Evolutionary conservation across 169 alveolate species (phyloP), one percentile per base, ranked within the genome.

Genomic region (Plasmodium gallinaceum): DNA sequence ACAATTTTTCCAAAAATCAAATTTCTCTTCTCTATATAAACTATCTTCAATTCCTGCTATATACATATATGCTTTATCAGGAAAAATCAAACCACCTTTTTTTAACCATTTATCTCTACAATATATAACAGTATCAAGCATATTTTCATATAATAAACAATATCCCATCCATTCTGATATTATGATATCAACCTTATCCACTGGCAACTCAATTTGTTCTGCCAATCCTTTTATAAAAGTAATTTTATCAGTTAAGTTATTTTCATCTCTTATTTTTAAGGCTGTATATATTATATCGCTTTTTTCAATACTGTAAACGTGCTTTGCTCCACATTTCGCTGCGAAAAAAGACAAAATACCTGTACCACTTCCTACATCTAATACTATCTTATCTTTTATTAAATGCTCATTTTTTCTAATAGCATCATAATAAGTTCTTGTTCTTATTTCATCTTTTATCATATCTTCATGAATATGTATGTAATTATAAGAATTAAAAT

Each of bases 121-220:
- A 93, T 83, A 97, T 54, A 98, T 73, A 20, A 98, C 99, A 43
- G 99, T 96, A 85, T 98, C 99, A 12, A 98, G 94, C 99, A 98
- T 99, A 72, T 97, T 95, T 93, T 98, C 99, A 91, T 97, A 98
- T 12, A 98, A 95, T n/a, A 98, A 94, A 91, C 98, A 97, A 89
- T 98, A 98, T 0, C 99, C 99, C 99, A 99, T 98, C 99, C 99
- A 98, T 92, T 99, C 99, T 26, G 99, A 95, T 51, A 99, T 95
- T 62, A 99, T 99, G 64, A 98, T 98, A 90, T 99, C 99, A 5
- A 99, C 99, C 69, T 97, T 93, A 54, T 96, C 97, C 2, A 97
- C 99, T 16, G 99, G 99, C 24, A 98, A 94, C 42, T 94, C 98
- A 14, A 98, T 93, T 43, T 99, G 99, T 91, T 99, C 99, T 14